These are phyloP conservation scores for Myriosclerotinia scirpicola DNA, from an alignment of 2,329 filamentous ascomycete genomes.

Conservation along the genomic window DNA sequence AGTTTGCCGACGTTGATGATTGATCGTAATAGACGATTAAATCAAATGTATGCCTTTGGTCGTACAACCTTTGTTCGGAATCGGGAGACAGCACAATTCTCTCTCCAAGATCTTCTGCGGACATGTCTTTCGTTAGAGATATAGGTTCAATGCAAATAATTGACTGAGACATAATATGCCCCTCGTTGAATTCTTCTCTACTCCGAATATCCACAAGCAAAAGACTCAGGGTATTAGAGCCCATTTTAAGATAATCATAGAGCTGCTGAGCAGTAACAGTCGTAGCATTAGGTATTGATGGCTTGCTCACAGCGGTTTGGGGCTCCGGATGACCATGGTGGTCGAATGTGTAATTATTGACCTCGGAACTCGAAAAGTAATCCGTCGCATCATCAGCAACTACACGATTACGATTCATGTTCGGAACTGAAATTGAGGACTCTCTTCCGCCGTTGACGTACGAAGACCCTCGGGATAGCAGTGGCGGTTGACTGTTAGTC, in stretches of 20 bases:
- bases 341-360: conserved; percentile 22
- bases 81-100: conserved; percentile 69
- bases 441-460: conserved; percentile 32
- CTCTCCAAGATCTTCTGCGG: conserved; percentile 62
- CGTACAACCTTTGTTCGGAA: conserved; percentile 75
- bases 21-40: conserved; percentile 91
- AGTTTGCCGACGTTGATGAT: conserved; percentile 46
- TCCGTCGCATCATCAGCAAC: conserved; percentile 30
- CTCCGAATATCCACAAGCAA: conserved; percentile 83
- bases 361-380: conserved; percentile 32
- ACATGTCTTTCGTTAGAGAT: conserved; percentile 65
- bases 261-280: conserved; percentile 59
- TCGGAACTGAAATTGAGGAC: conserved; percentile 35
- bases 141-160: conserved; percentile 92
- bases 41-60: conserved; percentile 72
- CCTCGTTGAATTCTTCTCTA: conserved; percentile 78
- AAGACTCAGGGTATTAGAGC: conserved; percentile 57
- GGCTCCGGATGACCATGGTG: conserved; percentile 17
- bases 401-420: conserved; percentile 31
- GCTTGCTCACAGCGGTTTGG: background rate
- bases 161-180: conserved; percentile 80
- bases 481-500: conserved; percentile 33
- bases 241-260: conserved; percentile 63
- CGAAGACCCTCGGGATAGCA: conserved; percentile 34
- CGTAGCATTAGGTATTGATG: conserved; percentile 30